These are phyloP conservation scores for Clarkia xantiana DNA, from an alignment of 345 rosid genomes.

Conservation along the genomic window DNA sequence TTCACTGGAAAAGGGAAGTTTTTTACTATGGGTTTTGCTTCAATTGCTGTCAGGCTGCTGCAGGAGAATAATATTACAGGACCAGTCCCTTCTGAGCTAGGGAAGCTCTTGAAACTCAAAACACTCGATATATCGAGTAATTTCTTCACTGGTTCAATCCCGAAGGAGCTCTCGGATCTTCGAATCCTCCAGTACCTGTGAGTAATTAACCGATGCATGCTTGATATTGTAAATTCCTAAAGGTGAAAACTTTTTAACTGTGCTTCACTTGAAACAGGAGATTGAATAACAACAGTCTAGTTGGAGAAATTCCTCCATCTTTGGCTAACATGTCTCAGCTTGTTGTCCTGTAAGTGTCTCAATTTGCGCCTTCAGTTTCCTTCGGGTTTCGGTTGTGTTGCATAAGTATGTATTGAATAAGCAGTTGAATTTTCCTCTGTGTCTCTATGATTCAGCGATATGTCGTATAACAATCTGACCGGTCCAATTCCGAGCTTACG, in stretches of 20 bases:
- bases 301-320: conserved; percentile 53
- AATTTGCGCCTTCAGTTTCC: not conserved
- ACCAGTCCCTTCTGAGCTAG: conserved; percentile 51
- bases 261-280: conserved; percentile 35
- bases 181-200: conserved; percentile 62
- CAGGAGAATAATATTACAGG: conserved; percentile 78
- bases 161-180: conserved; percentile 32
- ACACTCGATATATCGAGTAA: conserved; percentile 82
- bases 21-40: too few relatives aligned
- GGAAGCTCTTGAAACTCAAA: conserved; percentile 48
- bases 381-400: too few relatives aligned
- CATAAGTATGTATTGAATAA: too few relatives aligned
- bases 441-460: conserved; percentile 22
- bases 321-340: conserved; percentile 68
- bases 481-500: conserved; percentile 37
- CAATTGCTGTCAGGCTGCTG: too few relatives aligned
- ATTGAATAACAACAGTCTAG: conserved; percentile 66
- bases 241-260: conserved; percentile 4
- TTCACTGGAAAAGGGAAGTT: too few relatives aligned
- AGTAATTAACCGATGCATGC: conserved; percentile 20
- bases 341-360: conserved; percentile 48
- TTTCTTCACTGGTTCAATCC: conserved; percentile 48
- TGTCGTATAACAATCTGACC: conserved; percentile 49
- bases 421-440: not conserved
- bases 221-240: conserved; percentile 1